Percentiles rank a stretch among this genome's conserved stretches.
These are phyloP conservation scores for Tolypocladium album DNA, from an alignment of 2,329 filamentous ascomycete species.

Conservation along the genomic window DNA sequence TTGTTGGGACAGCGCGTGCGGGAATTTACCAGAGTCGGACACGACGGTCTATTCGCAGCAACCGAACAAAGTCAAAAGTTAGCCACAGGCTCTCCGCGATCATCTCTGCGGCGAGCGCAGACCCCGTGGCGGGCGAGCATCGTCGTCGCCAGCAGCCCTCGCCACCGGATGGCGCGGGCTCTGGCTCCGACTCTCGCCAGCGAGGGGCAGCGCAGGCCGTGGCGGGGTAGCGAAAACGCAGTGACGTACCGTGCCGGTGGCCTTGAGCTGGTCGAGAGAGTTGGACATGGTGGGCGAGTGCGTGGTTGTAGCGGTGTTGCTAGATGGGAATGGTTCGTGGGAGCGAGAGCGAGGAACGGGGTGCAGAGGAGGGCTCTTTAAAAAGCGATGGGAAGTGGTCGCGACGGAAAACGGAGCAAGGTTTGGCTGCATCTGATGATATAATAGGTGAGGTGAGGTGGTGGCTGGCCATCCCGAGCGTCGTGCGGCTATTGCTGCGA, in stretches of 20 bases:
- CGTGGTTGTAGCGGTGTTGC: too few relatives aligned
- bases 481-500: neutral
- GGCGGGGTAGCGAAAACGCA: conserved; percentile 9
- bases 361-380: neutral
- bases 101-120: neutral
- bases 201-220: conserved; percentile 6
- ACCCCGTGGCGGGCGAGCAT: neutral
- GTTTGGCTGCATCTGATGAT: neutral
- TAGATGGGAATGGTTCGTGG: neutral
- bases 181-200: neutral
- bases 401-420: neutral
- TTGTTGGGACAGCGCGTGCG: conserved; percentile 11
- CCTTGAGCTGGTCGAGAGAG: conserved; percentile 95
- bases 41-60: conserved; percentile 63
- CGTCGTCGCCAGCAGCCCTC: neutral
- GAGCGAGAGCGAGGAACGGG: neutral
- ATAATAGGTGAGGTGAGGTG: conserved; percentile 2
- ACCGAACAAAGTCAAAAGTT: conserved; percentile 9
- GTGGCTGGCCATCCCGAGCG: neutral
- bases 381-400: neutral
- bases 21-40: conserved; percentile 78
- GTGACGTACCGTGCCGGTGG: conserved; percentile 79
- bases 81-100: conserved; percentile 6
- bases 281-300: conserved; percentile 52
- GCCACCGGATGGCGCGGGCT: neutral